Conservation (phyloP, 2,329 filamentous ascomycete species). For the Spiromastix sp. region DNA sequence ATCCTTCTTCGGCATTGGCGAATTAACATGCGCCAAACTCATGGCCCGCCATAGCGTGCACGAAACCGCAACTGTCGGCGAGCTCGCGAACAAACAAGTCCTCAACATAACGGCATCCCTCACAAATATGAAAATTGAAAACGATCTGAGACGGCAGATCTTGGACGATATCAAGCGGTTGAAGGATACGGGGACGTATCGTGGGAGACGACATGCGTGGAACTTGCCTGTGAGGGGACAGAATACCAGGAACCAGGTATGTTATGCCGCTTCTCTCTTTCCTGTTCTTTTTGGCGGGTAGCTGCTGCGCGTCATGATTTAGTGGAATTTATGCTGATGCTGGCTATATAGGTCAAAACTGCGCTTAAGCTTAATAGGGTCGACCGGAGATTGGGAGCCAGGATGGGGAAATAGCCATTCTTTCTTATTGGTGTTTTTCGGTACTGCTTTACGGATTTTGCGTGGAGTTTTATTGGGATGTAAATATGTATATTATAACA, state of each 20-base stretch:
- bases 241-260: slow-evolving; percentile 66
- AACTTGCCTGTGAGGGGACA: slow-evolving; percentile 84
- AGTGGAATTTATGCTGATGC: slow-evolving; percentile 14
- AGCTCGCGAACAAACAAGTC: slow-evolving; percentile 63
- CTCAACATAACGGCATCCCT: slow-evolving; percentile 76
- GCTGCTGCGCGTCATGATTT: no score
- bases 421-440: neutral
- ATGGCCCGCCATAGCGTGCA: slow-evolving; percentile 87
- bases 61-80: slow-evolving; percentile 66
- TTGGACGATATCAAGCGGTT: slow-evolving; percentile 77
- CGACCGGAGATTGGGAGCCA: slow-evolving; percentile 38
- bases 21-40: slow-evolving; percentile 57
- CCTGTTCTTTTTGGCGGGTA: neutral
- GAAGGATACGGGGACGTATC: slow-evolving; percentile 82
- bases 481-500: slow-evolving; percentile 2
- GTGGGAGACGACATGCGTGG: slow-evolving; percentile 87
- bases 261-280: slow-evolving; percentile 9
- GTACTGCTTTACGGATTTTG: neutral
- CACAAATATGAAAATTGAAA: slow-evolving; percentile 87
- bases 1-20: slow-evolving; percentile 77
- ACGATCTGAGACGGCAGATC: slow-evolving; percentile 66
- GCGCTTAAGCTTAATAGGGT: slow-evolving; percentile 49
- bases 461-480: neutral
- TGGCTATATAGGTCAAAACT: slow-evolving; percentile 42
- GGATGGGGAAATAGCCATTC: neutral